Percentiles rank a stretch among this genome's conserved stretches.
Conservation (phyloP, 148 eudicot genomes). For the Rhododendron ferrugineum region DNA sequence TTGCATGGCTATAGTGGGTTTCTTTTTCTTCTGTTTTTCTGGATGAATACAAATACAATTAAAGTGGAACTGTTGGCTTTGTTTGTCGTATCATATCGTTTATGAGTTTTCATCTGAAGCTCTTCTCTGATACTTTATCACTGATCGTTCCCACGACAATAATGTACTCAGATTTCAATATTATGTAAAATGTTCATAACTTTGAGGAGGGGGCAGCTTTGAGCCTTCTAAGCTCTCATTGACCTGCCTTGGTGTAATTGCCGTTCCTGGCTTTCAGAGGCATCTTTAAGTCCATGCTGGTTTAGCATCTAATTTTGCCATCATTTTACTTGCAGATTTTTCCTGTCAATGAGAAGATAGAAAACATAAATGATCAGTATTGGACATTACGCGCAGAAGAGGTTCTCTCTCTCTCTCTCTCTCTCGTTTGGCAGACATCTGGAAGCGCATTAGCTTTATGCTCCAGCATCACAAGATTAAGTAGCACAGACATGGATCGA, state of each 20-base stretch:
- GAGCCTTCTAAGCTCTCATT: neutral
- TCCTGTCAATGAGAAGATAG: conserved; percentile 75
- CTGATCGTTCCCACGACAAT: neutral
- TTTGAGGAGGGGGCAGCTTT: neutral
- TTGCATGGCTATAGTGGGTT: neutral
- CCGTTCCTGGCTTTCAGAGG: neutral
- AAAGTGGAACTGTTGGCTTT: neutral
- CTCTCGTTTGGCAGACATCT: neutral
- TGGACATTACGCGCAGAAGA: conserved; percentile 97
- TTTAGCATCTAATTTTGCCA: neutral
- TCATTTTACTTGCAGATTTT: conserved; percentile 50
- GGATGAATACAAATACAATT: neutral
- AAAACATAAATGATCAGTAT: conserved; percentile 87
- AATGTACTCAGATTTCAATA: neutral
- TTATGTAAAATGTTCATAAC: neutral
- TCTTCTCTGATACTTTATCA: neutral
- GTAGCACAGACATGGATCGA: neutral
- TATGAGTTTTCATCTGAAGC: neutral
- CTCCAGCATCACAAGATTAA: neutral
- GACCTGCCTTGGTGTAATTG: neutral
- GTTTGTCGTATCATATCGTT: neutral
- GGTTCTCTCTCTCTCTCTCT: conserved; percentile 28
- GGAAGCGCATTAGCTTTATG: neutral
- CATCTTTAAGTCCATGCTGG: neutral
- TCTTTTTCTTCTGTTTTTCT: neutral